Evolutionary conservation across 2,329 filamentous ascomycete genomes (phyloP).

Genomic region (Davidsoniella australis): DNA sequence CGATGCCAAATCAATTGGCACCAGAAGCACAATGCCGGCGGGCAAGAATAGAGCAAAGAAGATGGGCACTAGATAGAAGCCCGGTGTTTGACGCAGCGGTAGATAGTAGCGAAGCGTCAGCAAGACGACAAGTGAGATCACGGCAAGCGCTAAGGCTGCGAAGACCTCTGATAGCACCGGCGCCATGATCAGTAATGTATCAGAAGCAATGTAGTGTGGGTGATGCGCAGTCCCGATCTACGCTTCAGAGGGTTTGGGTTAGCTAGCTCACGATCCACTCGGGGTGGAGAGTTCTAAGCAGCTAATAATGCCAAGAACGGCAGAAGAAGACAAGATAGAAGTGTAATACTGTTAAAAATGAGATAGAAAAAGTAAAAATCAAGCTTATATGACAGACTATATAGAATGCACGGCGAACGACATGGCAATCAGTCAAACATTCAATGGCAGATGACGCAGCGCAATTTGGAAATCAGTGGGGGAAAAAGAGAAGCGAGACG

Average conservation of each 20-base stretch:
- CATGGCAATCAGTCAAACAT: neutral
- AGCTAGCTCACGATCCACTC: neutral
- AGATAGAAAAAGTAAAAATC: neutral
- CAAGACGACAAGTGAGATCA: constrained; percentile 61
- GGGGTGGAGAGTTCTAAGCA: neutral
- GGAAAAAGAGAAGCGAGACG: too few relatives aligned
- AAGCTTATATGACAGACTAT: too few relatives aligned
- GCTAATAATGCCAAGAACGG: too few relatives aligned
- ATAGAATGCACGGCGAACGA: too few relatives aligned
- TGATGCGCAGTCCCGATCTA: neutral
- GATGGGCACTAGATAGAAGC: constrained; percentile 76
- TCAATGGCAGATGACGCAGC: neutral
- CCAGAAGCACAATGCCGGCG: constrained; percentile 75
- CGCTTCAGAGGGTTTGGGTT: neutral
- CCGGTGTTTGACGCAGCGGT: constrained; percentile 75
- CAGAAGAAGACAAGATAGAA: too few relatives aligned
- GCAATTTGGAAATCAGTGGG: too few relatives aligned
- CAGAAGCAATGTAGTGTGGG: neutral
- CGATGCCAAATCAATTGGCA: constrained; percentile 90
- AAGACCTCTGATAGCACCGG: constrained; percentile 70
- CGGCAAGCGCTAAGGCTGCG: constrained; percentile 51
- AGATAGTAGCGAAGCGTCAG: constrained; percentile 80
- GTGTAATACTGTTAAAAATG: too few relatives aligned
- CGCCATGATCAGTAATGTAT: constrained; percentile 23
- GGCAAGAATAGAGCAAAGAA: constrained; percentile 93